Evolutionary conservation across 169 alveolate genomes (phyloP).

Genomic region (Perkinsus olseni): DNA sequence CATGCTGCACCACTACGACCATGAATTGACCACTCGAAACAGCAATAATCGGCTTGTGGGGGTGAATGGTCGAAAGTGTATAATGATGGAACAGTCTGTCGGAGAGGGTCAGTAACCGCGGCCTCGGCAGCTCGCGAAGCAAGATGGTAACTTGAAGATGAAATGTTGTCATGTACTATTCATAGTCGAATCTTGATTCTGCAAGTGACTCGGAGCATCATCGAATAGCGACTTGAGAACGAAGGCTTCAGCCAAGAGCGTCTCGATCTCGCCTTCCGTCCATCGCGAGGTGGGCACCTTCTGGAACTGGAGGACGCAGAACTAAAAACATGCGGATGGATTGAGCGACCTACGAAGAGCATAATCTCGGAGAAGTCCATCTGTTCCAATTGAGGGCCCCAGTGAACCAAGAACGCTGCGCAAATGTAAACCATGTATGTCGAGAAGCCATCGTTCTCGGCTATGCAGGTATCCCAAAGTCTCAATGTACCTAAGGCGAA

Average conservation of each 20-base stretch:
- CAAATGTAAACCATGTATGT: conserved; percentile 33
- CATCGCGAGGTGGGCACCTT: conserved; percentile 28
- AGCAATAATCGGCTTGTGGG: not conserved
- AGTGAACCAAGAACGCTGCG: conserved; percentile 30
- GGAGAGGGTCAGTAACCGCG: not conserved
- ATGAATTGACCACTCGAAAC: not conserved
- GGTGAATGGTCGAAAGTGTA: not conserved
- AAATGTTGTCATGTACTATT: not conserved
- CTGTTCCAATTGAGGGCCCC: conserved; percentile 20
- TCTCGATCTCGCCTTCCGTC: conserved; percentile 33
- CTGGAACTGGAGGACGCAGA: conserved; percentile 7
- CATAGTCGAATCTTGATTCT: not conserved
- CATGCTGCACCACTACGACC: not conserved
- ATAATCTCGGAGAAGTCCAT: conserved; percentile 34
- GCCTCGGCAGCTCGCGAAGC: not conserved
- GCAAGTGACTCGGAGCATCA: conserved; percentile 31
- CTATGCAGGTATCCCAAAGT: conserved; percentile 37
- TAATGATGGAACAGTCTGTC: not conserved
- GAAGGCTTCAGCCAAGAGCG: conserved; percentile 31
- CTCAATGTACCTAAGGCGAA: conserved; percentile 27
- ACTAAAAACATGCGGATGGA: not conserved
- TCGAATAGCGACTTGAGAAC: conserved; percentile 28
- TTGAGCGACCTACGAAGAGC: conserved; percentile 2
- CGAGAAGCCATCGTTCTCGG: conserved; percentile 26
- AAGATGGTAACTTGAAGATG: not conserved